Base-by-base conservation (phyloP, 2,329 filamentous ascomycete species). In the Macrophomina phaseolina region DNA sequence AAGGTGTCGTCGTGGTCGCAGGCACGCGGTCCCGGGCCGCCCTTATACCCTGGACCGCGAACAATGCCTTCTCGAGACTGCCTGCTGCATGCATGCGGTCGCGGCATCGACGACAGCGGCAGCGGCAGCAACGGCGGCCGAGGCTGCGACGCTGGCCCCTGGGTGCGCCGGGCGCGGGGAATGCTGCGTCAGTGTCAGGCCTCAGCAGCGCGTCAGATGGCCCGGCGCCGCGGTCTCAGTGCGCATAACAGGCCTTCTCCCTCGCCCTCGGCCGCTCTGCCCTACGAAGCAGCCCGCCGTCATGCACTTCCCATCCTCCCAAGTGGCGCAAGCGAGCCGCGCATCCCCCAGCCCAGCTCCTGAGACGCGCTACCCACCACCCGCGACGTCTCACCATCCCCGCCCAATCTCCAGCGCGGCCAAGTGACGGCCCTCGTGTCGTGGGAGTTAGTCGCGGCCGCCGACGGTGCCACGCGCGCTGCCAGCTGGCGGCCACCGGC, bases 301-400 rank as follows among this genome's bases (percentile, higher is more conserved):
- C 23, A 6, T 12, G 48, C 7, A 32, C 14, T 53, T 28, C 18
- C 18, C 18, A 30, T 5, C 51, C 4, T 12, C 52, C 52, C 36
- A 42, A 4, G 45, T 58, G 55, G 55, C 55, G 55, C 55, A 58
- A 58, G 34, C 38, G 55, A n/a, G 18, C 23, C 49, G n/a, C 14
- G 34, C 28, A 11, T 28, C 48, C 49, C 51, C 8, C 48, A 23
- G 52, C 34, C 12, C 11, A 12, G 42, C 16, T n/a, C 18, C 58
- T 62, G 58, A 62, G 58, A 62, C 58, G 58, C 58, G 58, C 58
- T 62, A 62, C 58, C 28, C 28, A 16, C 16, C 45, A 62, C 38
- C 38, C 45, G 58, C 58, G 58, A 62, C 58, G 58, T 62, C 58
- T 62, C 58, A 62, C 58, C 58, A 62, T 62, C 58, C 58, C 23